These are phyloP conservation scores for Adansonia gregorii DNA, from an alignment of 441 rosid genomes.

Conservation along the genomic window DNA sequence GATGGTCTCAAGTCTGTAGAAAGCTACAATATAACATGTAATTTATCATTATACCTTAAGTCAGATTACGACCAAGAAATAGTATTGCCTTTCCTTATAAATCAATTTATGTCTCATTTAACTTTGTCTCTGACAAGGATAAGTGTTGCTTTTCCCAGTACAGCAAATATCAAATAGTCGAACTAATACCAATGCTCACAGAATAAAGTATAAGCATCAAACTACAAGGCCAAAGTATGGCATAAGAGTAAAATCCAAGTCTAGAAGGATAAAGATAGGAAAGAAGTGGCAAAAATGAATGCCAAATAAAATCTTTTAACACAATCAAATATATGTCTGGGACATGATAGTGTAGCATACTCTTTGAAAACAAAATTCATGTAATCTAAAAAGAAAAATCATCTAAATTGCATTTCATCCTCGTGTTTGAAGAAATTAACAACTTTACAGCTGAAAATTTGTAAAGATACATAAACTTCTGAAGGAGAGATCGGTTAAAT, in stretches of 20 bases:
- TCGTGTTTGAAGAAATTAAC: background rate
- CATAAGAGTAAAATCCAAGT: background rate
- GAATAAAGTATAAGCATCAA: background rate
- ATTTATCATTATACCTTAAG: background rate
- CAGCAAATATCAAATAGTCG: background rate
- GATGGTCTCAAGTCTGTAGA: background rate
- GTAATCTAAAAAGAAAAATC: background rate
- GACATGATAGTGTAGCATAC: background rate
- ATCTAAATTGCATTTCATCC: background rate
- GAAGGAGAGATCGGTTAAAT: background rate
- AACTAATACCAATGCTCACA: background rate
- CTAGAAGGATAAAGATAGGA: conserved; percentile 6
- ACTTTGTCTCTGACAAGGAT: background rate
- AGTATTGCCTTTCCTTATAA: background rate
- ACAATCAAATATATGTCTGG: background rate
- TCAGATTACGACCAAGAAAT: background rate
- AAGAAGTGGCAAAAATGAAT: background rate
- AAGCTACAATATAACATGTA: background rate
- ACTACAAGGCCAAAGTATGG: background rate
- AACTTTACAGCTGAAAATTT: background rate
- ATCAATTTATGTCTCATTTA: background rate
- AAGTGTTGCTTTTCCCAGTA: background rate
- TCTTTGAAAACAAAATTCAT: background rate
- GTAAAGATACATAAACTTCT: background rate
- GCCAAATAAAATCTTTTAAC: background rate